phyloP scores from a whole-genome alignment of 495 filamentous ascomycete species.

The Physcia stellaris region DNA sequence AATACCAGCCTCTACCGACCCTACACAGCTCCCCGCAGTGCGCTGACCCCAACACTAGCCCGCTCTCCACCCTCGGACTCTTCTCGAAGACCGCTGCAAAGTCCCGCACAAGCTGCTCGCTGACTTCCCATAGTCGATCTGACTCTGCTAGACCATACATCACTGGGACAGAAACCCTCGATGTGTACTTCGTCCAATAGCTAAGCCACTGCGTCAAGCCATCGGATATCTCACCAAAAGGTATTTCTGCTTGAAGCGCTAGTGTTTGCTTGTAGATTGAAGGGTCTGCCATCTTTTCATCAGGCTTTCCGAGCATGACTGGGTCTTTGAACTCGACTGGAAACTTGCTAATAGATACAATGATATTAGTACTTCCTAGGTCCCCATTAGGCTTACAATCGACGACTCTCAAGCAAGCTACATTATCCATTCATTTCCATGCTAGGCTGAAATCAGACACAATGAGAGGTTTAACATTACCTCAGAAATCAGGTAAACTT shows the following conservation, averaged over 20 bases:
- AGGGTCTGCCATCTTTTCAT: constrained; percentile 3
- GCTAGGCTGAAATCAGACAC: too few relatives aligned
- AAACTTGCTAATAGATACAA: too few relatives aligned
- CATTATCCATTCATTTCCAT: too few relatives aligned
- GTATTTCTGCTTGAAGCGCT: constrained; percentile 15
- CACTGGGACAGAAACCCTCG: constrained; percentile 13
- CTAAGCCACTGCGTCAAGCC: constrained; percentile 13
- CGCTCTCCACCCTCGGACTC: constrained; percentile 16
- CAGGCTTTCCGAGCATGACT: constrained; percentile 10
- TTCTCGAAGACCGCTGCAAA: constrained; percentile 16
- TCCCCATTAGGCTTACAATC: too few relatives aligned
- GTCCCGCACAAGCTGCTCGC: constrained; percentile 5
- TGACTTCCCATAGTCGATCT: constrained; percentile 15
- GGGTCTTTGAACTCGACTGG: constrained; percentile 14
- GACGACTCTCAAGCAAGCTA: too few relatives aligned
- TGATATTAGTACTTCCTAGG: too few relatives aligned
- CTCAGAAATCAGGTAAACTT: too few relatives aligned
- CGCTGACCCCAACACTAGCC: background rate
- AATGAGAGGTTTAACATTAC: too few relatives aligned
- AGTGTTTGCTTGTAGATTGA: constrained; percentile 10
- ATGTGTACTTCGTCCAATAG: constrained; percentile 13
- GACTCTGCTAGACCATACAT: constrained; percentile 15
- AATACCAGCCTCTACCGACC: constrained; percentile 1
- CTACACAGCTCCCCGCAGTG: constrained; percentile 6
- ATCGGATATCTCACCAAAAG: constrained; percentile 13